These are phyloP conservation scores for Verbascum thapsus DNA, from an alignment of 257 asterid species.

Conservation along the genomic window DNA sequence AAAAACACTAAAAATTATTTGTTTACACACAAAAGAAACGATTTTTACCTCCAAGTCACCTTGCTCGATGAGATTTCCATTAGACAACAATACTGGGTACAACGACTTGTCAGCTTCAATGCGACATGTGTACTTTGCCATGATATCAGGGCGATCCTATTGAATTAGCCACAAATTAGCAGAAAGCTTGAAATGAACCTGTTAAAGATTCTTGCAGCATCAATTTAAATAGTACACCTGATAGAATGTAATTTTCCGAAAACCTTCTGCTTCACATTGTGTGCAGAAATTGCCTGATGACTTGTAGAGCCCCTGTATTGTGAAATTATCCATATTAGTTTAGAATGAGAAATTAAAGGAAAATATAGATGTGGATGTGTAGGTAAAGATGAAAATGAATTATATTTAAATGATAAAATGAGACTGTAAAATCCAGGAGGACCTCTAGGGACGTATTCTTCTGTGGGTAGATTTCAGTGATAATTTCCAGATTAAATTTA, in stretches of 20 bases:
- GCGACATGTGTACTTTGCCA: constrained; percentile 91
- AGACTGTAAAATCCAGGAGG: no score
- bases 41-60: constrained; percentile 80
- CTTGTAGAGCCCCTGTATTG: constrained; percentile 86
- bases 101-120: constrained; percentile 88
- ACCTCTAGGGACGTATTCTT: constrained; percentile 94
- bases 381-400: background rate
- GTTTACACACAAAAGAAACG: background rate
- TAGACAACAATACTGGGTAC: constrained; percentile 87
- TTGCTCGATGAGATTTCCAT: constrained; percentile 86
- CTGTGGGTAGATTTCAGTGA: constrained; percentile 86
- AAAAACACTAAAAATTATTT: constrained; percentile 5
- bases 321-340: constrained; percentile 26
- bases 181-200: constrained; percentile 13
- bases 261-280: constrained; percentile 98
- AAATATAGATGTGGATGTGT: background rate
- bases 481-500: constrained; percentile 72
- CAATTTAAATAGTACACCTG: constrained; percentile 52
- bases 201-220: constrained; percentile 7
- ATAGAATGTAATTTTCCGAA: constrained; percentile 86
- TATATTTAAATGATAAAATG: no score
- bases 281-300: constrained; percentile 95
- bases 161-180: constrained; percentile 28
- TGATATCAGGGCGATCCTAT: constrained; percentile 96
- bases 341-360: constrained; percentile 16